These are phyloP conservation scores for Kregervanrija delftensis DNA, from an alignment of 805 yeast species.

Conservation along the genomic window DNA sequence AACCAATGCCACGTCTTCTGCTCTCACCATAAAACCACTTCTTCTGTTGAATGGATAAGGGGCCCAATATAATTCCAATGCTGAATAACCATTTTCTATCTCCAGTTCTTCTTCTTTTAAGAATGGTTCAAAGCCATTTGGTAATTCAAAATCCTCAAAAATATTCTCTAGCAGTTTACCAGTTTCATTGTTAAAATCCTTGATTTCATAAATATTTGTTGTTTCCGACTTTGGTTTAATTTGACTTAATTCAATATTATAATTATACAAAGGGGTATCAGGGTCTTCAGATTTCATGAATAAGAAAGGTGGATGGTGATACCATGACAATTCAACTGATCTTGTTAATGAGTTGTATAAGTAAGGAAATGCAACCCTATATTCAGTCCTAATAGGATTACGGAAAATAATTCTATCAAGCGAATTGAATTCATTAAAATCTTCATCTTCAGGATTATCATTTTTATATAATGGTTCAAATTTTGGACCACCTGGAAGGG, in stretches of 20 bases:
- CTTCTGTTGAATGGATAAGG: constrained; percentile 80
- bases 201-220: constrained; percentile 12
- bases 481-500: constrained; percentile 94
- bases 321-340: constrained; percentile 54
- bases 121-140: constrained; percentile 40
- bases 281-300: constrained; percentile 40
- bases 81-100: constrained; percentile 44
- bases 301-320: constrained; percentile 56
- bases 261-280: constrained; percentile 49
- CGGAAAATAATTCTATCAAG: constrained; percentile 83
- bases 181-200: constrained; percentile 18
- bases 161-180: constrained; percentile 29
- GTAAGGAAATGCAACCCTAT: constrained; percentile 79
- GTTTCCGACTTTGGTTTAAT: constrained; percentile 29
- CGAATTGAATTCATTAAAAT: constrained; percentile 84
- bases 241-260: constrained; percentile 50
- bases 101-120: constrained; percentile 38
- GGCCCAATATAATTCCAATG: constrained; percentile 69
- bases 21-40: constrained; percentile 65
- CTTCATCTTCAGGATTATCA: constrained; percentile 56
- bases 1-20: constrained; percentile 82
- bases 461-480: constrained; percentile 81
- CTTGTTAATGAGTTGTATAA: constrained; percentile 74
- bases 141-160: constrained; percentile 32
- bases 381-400: constrained; percentile 70